These are phyloP conservation scores for Xylariales sp. DNA, from an alignment of 2,329 filamentous ascomycete species.

Conservation along the genomic window DNA sequence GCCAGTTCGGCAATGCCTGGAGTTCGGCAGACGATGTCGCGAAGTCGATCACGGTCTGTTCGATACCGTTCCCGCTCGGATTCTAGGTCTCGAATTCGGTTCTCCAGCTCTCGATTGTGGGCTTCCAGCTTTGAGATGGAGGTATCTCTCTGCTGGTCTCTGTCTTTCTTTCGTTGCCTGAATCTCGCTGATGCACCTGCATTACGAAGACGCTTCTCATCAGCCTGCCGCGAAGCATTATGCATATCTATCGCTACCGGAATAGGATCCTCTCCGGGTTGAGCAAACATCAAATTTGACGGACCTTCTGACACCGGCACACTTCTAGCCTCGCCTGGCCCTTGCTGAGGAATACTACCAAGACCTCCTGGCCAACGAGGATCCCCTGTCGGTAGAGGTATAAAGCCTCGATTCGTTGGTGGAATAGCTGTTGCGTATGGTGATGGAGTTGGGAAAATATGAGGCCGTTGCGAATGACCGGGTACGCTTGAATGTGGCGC, in stretches of 20 bases:
- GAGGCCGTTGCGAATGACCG: slow-evolving; percentile 14
- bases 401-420: slow-evolving; percentile 16
- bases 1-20: slow-evolving; percentile 51
- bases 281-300: slow-evolving; percentile 20
- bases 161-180: slow-evolving; percentile 74
- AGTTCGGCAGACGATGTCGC: slow-evolving; percentile 58
- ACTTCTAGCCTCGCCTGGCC: not conserved
- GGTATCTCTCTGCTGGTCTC: slow-evolving; percentile 66
- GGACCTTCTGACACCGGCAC: slow-evolving; percentile 24
- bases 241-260: slow-evolving; percentile 72
- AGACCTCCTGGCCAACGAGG: slow-evolving; percentile 19
- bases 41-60: slow-evolving; percentile 65
- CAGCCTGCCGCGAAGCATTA: slow-evolving; percentile 74
- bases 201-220: slow-evolving; percentile 81
- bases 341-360: slow-evolving; percentile 11
- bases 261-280: slow-evolving; percentile 38
- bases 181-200: slow-evolving; percentile 82
- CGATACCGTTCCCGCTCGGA: slow-evolving; percentile 71
- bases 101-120: slow-evolving; percentile 60
- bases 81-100: slow-evolving; percentile 46
- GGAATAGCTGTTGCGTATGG: slow-evolving; percentile 16
- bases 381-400: slow-evolving; percentile 16
- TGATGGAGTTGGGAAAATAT: slow-evolving; percentile 13
- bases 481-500: slow-evolving; percentile 14
- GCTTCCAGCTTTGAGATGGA: slow-evolving; percentile 66